phyloP scores from a whole-genome alignment of 2,329 filamentous ascomycete genomes.

The Raffaelea ambrosiae region DNA sequence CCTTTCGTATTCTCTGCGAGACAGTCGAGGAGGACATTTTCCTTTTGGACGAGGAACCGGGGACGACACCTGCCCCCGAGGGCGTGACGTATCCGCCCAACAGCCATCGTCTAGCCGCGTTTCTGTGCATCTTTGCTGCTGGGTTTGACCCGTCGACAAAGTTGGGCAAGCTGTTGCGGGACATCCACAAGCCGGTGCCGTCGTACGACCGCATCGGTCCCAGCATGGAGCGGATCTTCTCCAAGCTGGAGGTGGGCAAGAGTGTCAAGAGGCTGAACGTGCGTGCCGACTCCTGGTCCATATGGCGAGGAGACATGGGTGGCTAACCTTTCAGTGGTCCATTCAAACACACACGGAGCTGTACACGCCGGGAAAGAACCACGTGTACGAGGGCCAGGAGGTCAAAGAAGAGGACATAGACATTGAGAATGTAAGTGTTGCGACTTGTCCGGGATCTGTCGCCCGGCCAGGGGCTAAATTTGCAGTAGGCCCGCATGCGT shows the following conservation, averaged over 20 bases:
- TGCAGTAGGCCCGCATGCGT: conserved; percentile 27
- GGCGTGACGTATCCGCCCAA: conserved; percentile 3
- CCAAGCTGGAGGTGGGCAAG: conserved; percentile 36
- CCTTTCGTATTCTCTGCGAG: conserved; percentile 20
- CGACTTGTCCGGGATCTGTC: too few species aligned
- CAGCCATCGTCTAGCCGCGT: conserved; percentile 34
- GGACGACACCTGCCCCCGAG: conserved; percentile 14
- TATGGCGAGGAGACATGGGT: not conserved
- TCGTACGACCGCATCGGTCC: conserved; percentile 43
- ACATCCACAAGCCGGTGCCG: conserved; percentile 45
- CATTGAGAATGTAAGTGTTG: conserved; percentile 24
- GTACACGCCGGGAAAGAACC: conserved; percentile 29
- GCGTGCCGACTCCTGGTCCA: conserved; percentile 11
- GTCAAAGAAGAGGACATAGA: conserved; percentile 28
- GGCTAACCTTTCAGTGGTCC: conserved; percentile 32
- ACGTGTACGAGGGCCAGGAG: conserved; percentile 24
- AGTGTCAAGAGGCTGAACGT: conserved; percentile 43
- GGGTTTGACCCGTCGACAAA: conserved; percentile 44
- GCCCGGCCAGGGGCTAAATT: too few species aligned
- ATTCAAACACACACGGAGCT: conserved; percentile 34
- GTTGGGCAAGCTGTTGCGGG: conserved; percentile 36
- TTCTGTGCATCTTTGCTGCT: conserved; percentile 42
- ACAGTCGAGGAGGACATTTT: conserved; percentile 49
- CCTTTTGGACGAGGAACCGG: conserved; percentile 29
- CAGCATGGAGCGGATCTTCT: conserved; percentile 48